phyloP scores from a whole-genome alignment of 1,139 yeast genomes.

The Geotrichum klebahnii region DNA sequence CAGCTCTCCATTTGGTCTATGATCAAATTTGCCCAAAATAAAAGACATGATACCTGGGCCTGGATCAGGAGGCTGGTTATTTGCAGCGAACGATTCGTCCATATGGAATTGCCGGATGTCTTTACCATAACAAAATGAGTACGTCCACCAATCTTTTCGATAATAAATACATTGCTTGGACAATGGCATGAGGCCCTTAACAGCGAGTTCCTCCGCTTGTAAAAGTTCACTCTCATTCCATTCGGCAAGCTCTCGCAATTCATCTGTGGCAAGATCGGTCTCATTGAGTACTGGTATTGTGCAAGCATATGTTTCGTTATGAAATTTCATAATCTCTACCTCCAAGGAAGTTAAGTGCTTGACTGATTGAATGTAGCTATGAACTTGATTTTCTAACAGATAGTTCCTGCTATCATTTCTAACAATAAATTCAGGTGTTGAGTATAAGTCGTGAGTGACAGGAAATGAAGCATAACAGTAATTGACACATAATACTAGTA shows the following conservation, averaged over 20 bases:
- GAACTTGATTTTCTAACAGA: conserved; percentile 12
- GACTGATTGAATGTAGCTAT: conserved; percentile 12
- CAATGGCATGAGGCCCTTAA: conserved; percentile 33
- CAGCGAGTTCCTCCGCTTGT: conserved; percentile 29
- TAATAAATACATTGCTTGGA: conserved; percentile 40
- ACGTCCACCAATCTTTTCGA: conserved; percentile 59
- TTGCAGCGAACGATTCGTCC: conserved; percentile 19
- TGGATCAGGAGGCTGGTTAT: conserved; percentile 31
- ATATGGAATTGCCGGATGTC: conserved; percentile 58
- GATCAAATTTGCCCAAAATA: conserved; percentile 47
- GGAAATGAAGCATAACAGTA: conserved; percentile 13
- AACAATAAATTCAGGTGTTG: conserved; percentile 15
- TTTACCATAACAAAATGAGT: conserved; percentile 54
- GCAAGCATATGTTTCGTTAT: conserved; percentile 12
- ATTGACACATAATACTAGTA: background rate
- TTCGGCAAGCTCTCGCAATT: conserved; percentile 10
- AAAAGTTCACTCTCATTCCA: conserved; percentile 16
- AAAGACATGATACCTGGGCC: conserved; percentile 44
- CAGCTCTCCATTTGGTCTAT: conserved; percentile 20
- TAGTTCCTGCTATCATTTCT: conserved; percentile 10
- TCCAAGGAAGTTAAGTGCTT: conserved; percentile 7
- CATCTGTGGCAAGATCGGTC: conserved; percentile 10
- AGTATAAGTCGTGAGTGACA: conserved; percentile 15
- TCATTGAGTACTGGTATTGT: conserved; percentile 9
- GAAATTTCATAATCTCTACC: conserved; percentile 13